phyloP scores from a whole-genome alignment of 2,329 filamentous ascomycete species.

The Claviceps spartinae region DNA sequence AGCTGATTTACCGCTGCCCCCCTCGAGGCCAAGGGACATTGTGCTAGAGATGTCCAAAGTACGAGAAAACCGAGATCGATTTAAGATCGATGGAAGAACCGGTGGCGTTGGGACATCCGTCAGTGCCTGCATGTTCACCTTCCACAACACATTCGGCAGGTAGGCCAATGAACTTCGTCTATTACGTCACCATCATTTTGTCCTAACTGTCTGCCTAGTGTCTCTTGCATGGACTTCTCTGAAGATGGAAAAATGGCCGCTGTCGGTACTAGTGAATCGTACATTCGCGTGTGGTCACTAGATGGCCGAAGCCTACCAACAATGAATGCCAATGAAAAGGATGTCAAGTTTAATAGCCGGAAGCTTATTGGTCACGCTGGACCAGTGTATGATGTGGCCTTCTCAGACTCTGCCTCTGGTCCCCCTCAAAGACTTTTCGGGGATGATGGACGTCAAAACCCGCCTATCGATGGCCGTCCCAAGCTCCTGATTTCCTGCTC shows the following conservation, averaged over 20 bases:
- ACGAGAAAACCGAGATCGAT: constrained; percentile 82
- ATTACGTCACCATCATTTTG: background rate
- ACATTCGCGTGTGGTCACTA: constrained; percentile 87
- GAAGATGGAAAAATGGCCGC: constrained; percentile 80
- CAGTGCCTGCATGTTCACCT: constrained; percentile 94
- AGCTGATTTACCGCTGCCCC: constrained; percentile 70
- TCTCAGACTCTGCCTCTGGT: constrained; percentile 58
- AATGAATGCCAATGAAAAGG: constrained; percentile 43
- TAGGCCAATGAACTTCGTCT: constrained; percentile 27
- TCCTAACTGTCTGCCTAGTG: constrained; percentile 30
- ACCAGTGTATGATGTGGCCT: constrained; percentile 78
- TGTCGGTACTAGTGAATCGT: constrained; percentile 82
- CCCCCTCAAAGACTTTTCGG: constrained; percentile 35
- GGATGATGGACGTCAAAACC: constrained; percentile 28
- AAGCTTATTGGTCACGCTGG: constrained; percentile 81
- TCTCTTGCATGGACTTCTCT: constrained; percentile 92
- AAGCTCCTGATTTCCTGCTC: constrained; percentile 79
- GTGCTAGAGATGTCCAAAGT: constrained; percentile 89
- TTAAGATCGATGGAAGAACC: constrained; percentile 72
- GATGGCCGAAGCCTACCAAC: constrained; percentile 71
- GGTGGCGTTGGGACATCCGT: constrained; percentile 72
- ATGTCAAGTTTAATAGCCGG: constrained; percentile 47
- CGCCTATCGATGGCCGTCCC: constrained; percentile 38
- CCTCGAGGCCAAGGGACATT: constrained; percentile 79
- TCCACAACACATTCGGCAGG: constrained; percentile 91